Evolutionary conservation across 2,329 filamentous ascomycete genomes (phyloP).

Genomic region (Setomelanomma holmii): DNA sequence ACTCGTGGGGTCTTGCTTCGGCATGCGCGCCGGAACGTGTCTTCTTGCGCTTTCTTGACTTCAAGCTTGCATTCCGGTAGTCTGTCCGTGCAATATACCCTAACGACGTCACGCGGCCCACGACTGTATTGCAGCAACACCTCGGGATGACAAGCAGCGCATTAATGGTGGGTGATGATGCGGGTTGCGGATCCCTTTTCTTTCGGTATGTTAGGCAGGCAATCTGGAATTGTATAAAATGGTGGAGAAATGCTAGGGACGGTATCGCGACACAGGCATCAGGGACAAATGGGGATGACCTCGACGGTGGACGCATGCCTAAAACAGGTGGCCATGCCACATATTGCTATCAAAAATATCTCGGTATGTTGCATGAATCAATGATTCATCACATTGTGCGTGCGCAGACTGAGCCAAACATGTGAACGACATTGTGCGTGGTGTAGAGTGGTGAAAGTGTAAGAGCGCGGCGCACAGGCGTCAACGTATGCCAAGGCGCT

Average conservation of each 20-base stretch:
- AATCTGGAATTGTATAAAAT: slow-evolving; percentile 5
- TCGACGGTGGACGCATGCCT: background rate
- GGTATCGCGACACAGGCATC: background rate
- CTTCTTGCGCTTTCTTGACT: slow-evolving; percentile 10
- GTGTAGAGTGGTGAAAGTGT: background rate
- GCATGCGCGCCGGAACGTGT: slow-evolving; percentile 14
- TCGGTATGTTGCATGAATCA: slow-evolving; percentile 21
- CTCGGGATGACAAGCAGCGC: slow-evolving; percentile 14
- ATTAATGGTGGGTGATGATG: slow-evolving; percentile 17
- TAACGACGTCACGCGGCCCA: slow-evolving; percentile 34
- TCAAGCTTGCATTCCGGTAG: slow-evolving; percentile 9
- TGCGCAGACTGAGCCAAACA: background rate
- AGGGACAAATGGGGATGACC: background rate
- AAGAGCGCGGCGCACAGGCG: background rate
- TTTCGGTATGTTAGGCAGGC: slow-evolving; percentile 1
- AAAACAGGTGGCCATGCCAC: slow-evolving; percentile 1
- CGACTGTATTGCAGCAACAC: slow-evolving; percentile 31
- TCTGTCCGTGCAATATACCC: slow-evolving; percentile 29
- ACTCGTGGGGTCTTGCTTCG: slow-evolving; percentile 18
- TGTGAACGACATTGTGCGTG: background rate
- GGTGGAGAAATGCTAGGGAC: background rate
- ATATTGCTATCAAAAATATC: slow-evolving; percentile 17
- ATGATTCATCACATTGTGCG: background rate
- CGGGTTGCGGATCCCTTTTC: background rate
- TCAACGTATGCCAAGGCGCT: background rate